phyloP scores from a whole-genome alignment of 2,329 filamentous ascomycete genomes.

The Trichophaea hybrida region DNA sequence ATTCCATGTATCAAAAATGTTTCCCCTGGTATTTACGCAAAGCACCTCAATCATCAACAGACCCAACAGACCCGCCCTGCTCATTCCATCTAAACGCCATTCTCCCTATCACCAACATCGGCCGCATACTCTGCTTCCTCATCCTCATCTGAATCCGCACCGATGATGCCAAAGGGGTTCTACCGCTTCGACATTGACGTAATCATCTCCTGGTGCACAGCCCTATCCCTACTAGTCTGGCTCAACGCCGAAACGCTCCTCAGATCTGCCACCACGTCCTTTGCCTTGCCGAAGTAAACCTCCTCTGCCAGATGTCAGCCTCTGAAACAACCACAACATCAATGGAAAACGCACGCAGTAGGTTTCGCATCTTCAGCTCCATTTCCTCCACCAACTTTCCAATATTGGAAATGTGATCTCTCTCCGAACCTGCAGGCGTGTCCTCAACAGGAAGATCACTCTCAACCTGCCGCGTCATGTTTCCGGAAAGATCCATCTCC shows the following conservation, averaged over 20 bases:
- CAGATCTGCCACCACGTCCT: constrained; percentile 92
- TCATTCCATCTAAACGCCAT: background rate
- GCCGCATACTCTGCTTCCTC: background rate
- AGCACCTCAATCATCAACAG: too few species aligned
- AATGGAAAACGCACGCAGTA: constrained; percentile 45
- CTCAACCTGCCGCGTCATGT: constrained; percentile 96
- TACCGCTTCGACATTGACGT: constrained; percentile 35
- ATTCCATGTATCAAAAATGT: background rate
- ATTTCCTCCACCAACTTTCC: constrained; percentile 89
- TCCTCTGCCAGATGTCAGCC: constrained; percentile 45
- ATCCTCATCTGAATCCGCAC: background rate
- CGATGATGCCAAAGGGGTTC: background rate
- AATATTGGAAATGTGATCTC: constrained; percentile 89
- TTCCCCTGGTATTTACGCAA: background rate
- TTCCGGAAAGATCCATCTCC: constrained; percentile 82
- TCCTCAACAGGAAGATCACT: constrained; percentile 69
- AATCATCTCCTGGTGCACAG: constrained; percentile 81
- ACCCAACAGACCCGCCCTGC: background rate
- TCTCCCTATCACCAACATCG: background rate
- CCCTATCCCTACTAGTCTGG: constrained; percentile 68
- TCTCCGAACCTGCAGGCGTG: constrained; percentile 46
- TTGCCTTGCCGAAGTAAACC: constrained; percentile 98
- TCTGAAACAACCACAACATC: background rate
- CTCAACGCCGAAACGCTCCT: constrained; percentile 74
- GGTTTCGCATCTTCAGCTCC: constrained; percentile 98